Base-by-base conservation (phyloP, 2,329 filamentous ascomycete species). In the Nothopassalora personata region DNA sequence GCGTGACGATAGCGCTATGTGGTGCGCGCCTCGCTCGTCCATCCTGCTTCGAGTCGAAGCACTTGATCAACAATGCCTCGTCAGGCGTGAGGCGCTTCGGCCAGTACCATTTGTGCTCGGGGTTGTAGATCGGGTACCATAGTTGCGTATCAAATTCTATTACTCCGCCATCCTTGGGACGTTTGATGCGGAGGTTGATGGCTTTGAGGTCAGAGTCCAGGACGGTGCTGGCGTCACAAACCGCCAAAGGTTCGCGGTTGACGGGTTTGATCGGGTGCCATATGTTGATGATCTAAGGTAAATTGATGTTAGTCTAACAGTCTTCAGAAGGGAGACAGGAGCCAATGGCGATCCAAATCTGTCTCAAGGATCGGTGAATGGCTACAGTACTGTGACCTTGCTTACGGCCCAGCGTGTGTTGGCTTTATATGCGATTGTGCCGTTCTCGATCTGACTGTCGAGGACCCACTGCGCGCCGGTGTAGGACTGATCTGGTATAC, bases 251-350 rank as follows among this genome's bases (percentile, higher is more conserved):
- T 31, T 62, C 60, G 31, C 59, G 57, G 4, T 34, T 60, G 15
- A 65, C 34, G 7, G 55, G 51, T 27, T 55, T 58, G 27, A 65
- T 27, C 18, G 63, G 63, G n/a, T 56, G 58, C 63, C 63, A 65
- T 10, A 64, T 28, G 45, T 64, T 64, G 53, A 65, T 62, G 36
- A 65, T 58, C 4, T 27, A 23, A 23, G 23, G 23, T 23, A 3
- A 23, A 23, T 23, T 23, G 23, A 3, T 23, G 23, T 23, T 23
- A 23, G 23, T 3, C 23, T 2, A 23, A 1, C 23, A 23, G 23
- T 23, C 23, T 23, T 23, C 23, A 23, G 23, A 23, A 3, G 3
- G 23, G 23, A 23, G 23, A 23, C 23, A 23, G 23, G 23, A 23
- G 23, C 23, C 23, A 23, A 2, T 23, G 23, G 3, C 23, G 23